Conservation (phyloP, 352 stramenopile species). For the Stramenopiles sp. region DNA sequence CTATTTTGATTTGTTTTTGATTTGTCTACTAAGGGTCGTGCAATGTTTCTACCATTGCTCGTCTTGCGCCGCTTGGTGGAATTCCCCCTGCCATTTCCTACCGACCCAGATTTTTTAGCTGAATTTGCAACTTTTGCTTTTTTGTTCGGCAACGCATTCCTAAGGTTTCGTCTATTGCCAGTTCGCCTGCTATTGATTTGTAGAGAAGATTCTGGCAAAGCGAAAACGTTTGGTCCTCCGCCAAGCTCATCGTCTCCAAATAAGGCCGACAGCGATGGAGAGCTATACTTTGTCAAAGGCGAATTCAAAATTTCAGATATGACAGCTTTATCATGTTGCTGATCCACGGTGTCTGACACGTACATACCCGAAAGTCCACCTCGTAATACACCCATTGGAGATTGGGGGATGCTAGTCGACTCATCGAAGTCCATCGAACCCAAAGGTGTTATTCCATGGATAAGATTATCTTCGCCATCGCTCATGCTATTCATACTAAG, state of each 20-base stretch:
- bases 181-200: background rate
- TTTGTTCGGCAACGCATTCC: background rate
- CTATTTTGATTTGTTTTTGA: background rate
- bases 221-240: background rate
- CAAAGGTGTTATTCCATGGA: background rate
- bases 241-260: background rate
- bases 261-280: background rate
- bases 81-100: background rate
- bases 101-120: background rate
- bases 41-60: too few relatives aligned
- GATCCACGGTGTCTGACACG: background rate
- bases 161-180: background rate
- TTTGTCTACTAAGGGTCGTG: too few relatives aligned
- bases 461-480: background rate
- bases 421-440: background rate
- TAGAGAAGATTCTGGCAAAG: background rate
- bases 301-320: background rate
- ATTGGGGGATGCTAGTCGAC: background rate
- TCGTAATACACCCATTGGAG: background rate
- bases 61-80: background rate
- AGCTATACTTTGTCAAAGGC: background rate
- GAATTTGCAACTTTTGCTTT: background rate
- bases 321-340: background rate
- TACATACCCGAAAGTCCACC: background rate
- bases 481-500: background rate